Evolutionary conservation across 2,329 filamentous ascomycete species (phyloP).

Genomic region (Aplosporella prunicola): DNA sequence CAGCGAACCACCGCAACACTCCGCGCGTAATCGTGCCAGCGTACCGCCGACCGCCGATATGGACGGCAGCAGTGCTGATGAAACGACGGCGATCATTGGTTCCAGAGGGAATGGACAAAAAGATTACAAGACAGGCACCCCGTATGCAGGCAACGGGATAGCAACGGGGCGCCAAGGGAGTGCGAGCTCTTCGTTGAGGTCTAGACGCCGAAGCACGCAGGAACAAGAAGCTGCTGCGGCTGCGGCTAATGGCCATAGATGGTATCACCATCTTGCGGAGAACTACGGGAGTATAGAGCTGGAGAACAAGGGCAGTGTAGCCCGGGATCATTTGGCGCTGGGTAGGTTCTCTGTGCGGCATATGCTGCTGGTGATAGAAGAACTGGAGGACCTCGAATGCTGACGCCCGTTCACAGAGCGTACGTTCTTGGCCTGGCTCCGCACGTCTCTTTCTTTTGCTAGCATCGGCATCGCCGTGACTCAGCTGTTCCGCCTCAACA

Average conservation of each 20-base stretch:
- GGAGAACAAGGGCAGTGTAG: conserved; percentile 79
- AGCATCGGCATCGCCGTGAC: conserved; percentile 77
- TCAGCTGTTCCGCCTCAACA: conserved; percentile 76
- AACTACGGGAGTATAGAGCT: conserved; percentile 62
- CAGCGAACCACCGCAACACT: conserved; percentile 1
- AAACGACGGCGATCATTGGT: conserved; percentile 8
- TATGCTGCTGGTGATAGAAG: neutral
- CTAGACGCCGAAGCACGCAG: neutral
- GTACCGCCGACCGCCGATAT: too few species aligned
- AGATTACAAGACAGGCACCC: neutral
- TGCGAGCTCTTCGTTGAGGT: neutral
- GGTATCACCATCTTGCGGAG: conserved; percentile 48
- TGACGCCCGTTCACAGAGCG: conserved; percentile 46
- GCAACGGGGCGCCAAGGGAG: conserved; percentile 1
- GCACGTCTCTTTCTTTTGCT: conserved; percentile 72
- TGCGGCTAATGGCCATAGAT: conserved; percentile 22
- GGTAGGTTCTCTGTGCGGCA: conserved; percentile 44
- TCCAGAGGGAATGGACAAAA: conserved; percentile 2
- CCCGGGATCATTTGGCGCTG: conserved; percentile 70
- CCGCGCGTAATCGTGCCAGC: too few species aligned
- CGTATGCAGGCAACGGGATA: neutral
- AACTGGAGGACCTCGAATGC: neutral
- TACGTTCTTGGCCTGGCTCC: conserved; percentile 77
- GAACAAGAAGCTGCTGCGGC: conserved; percentile 1
- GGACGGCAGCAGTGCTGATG: conserved; percentile 8